Evolutionary conservation across 192 early-diverging fungal species (phyloP).

Genomic region (Piromyces sp.): DNA sequence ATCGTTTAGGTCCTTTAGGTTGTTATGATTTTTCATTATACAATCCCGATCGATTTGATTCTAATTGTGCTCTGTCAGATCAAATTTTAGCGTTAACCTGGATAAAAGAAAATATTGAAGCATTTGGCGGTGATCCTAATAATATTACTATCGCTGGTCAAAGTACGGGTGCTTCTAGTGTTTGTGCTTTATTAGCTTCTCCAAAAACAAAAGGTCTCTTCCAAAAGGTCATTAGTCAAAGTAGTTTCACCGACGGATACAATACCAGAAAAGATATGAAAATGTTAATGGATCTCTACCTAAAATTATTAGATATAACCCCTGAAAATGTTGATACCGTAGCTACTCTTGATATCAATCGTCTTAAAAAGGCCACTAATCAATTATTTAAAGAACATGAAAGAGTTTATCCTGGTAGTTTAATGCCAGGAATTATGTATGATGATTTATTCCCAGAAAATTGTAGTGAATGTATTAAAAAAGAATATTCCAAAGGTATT

Average conservation of each 20-base stretch:
- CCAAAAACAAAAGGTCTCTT: neutral
- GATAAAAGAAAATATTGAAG: constrained; percentile 24
- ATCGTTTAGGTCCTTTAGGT: constrained; percentile 19
- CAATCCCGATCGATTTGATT: neutral
- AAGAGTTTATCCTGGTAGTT: neutral
- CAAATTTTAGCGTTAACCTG: neutral
- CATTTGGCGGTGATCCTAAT: constrained; percentile 42
- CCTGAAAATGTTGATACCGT: neutral
- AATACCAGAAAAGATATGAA: neutral
- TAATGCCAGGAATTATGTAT: neutral
- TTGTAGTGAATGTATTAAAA: neutral
- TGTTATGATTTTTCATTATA: constrained; percentile 7
- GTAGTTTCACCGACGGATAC: neutral
- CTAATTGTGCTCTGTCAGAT: neutral
- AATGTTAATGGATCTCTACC: neutral
- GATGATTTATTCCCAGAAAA: neutral
- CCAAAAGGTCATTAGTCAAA: neutral
- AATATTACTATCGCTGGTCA: constrained; percentile 37
- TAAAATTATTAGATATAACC: neutral
- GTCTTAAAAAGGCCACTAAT: neutral
- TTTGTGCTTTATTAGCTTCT: neutral
- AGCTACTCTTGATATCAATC: neutral
- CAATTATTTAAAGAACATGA: neutral
- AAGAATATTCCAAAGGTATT: neutral
- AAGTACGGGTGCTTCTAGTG: constrained; percentile 22